Conservation (phyloP, 768 basidiomycete genomes). For the Kwoniella heveanensis region DNA sequence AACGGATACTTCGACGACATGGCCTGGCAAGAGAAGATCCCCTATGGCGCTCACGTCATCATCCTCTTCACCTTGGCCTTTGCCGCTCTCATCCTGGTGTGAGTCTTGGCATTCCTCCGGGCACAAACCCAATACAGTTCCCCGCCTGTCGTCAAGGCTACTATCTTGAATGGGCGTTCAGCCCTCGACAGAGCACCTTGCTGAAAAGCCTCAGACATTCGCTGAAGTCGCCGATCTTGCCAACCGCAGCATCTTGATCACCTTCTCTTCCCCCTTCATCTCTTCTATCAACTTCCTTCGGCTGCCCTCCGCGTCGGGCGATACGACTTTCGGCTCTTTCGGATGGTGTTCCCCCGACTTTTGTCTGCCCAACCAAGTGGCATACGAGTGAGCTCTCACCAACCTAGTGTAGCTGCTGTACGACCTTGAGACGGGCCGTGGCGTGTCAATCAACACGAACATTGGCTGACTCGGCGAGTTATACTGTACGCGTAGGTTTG, state of each 20-base stretch:
- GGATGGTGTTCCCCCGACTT: conserved; percentile 48
- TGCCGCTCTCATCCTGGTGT: conserved; percentile 48
- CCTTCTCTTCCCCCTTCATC: conserved; percentile 56
- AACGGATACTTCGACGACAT: not conserved
- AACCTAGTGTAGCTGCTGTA: not conserved
- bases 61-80: conserved; percentile 48
- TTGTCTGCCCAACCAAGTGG: conserved; percentile 43
- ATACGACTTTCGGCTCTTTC: conserved; percentile 50
- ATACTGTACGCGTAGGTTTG: conserved; percentile 45
- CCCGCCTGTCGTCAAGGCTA: no score
- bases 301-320: conserved; percentile 25
- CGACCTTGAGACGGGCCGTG: not conserved
- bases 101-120: no score
- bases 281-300: conserved; percentile 49
- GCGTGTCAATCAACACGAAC: not conserved
- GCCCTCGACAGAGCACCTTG: no score
- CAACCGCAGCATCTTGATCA: conserved; percentile 44
- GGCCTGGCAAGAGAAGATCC: conserved; percentile 25
- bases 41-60: conserved; percentile 55
- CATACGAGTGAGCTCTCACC: conserved; percentile 49
- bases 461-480: not conserved
- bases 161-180: no score
- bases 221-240: not conserved
- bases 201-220: no score
- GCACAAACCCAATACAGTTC: no score